A percentile compares a stretch with the other conserved stretches of the same genome.
Evolutionary conservation across 257 asterid species (phyloP).

Genomic region (Fraxinus excelsior): DNA sequence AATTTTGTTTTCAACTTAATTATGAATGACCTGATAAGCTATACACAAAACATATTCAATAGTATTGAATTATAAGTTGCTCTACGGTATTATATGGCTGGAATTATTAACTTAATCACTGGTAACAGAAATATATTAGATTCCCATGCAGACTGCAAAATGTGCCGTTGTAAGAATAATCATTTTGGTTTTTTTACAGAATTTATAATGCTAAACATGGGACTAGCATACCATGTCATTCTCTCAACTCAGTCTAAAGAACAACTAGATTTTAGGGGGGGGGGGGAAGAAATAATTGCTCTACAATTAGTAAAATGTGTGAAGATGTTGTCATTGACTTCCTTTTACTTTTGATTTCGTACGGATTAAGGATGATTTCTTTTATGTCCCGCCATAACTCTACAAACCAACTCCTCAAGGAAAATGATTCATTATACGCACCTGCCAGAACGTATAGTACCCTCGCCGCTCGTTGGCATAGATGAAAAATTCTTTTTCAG

Average conservation of each 20-base stretch:
- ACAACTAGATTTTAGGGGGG: too few relatives aligned
- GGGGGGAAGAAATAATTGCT: not conserved
- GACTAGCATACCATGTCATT: too few relatives aligned
- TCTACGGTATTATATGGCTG: too few relatives aligned
- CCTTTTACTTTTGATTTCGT: not conserved
- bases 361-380: not conserved
- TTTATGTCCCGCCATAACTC: not conserved
- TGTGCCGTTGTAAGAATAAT: not conserved
- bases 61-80: not conserved
- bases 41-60: not conserved
- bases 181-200: not conserved
- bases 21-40: not conserved
- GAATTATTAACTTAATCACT: too few relatives aligned
- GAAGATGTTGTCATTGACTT: not conserved
- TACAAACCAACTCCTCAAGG: not conserved
- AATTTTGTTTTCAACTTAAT: slow-evolving; percentile 13
- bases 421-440: slow-evolving; percentile 22
- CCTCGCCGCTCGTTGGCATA: slow-evolving; percentile 90
- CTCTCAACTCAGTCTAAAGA: too few relatives aligned
- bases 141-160: too few relatives aligned
- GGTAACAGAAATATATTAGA: too few relatives aligned
- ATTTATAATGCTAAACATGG: not conserved
- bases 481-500: slow-evolving; percentile 86
- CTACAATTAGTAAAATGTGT: not conserved
- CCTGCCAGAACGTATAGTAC: slow-evolving; percentile 99